A percentile compares a stretch with the other conserved stretches of the same genome.
These are phyloP conservation scores for Coemansia sp. DNA, from an alignment of 192 early-diverging fungal species.

Conservation along the genomic window DNA sequence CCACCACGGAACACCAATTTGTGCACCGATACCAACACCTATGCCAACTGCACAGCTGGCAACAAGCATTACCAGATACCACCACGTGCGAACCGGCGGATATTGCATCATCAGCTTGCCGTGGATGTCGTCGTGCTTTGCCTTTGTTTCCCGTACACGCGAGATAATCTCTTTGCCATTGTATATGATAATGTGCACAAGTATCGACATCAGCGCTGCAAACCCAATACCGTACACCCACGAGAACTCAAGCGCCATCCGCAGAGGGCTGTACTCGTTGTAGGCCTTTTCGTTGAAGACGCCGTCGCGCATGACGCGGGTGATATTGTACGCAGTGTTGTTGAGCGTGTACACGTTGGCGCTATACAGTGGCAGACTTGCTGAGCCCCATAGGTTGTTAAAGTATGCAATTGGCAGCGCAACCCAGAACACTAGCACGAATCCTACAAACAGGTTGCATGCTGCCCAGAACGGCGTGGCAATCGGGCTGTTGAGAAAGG, in stretches of 20 bases:
- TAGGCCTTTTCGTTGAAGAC: conserved; percentile 61
- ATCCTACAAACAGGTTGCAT: conserved; percentile 70
- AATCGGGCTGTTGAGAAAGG: conserved; percentile 62
- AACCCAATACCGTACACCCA: conserved; percentile 71
- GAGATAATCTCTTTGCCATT: conserved; percentile 69
- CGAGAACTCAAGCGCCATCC: conserved; percentile 70
- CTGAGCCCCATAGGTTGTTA: conserved; percentile 63
- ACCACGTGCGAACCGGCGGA: conserved; percentile 71
- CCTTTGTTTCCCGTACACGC: conserved; percentile 63
- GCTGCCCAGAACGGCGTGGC: conserved; percentile 77
- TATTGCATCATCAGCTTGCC: conserved; percentile 73
- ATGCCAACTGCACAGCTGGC: conserved; percentile 55
- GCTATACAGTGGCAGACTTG: conserved; percentile 65
- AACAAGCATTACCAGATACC: conserved; percentile 66
- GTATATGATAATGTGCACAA: conserved; percentile 67
- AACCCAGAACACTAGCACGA: conserved; percentile 74
- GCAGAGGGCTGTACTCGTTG: conserved; percentile 63
- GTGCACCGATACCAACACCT: conserved; percentile 58
- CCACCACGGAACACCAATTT: conserved; percentile 82
- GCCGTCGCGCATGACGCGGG: conserved; percentile 58
- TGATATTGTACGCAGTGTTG: conserved; percentile 61
- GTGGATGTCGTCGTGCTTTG: conserved; percentile 71
- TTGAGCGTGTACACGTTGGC: conserved; percentile 61
- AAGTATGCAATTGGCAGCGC: conserved; percentile 74
- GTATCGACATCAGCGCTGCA: conserved; percentile 67